phyloP scores from a whole-genome alignment of 805 yeast species.

The Myxozyma neotropica region DNA sequence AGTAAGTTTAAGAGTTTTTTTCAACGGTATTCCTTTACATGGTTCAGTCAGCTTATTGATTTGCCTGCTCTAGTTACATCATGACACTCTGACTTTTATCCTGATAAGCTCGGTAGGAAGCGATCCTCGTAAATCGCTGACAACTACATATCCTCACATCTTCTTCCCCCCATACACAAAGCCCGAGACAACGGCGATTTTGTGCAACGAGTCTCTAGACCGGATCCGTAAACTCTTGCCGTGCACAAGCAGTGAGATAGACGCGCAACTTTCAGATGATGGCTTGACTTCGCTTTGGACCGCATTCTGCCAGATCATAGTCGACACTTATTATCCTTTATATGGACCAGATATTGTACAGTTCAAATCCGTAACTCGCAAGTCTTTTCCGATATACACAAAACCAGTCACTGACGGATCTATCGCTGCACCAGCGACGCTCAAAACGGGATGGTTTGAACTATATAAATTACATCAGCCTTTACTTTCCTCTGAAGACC shows the following conservation, averaged over 20 bases:
- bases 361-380: slow-evolving; percentile 7
- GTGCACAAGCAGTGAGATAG: not conserved
- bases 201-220: slow-evolving; percentile 1
- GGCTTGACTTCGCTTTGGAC: slow-evolving; percentile 20
- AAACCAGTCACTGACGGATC: slow-evolving; percentile 14
- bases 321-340: slow-evolving; percentile 25
- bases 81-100: slow-evolving; percentile 17
- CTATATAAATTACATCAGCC: slow-evolving; percentile 23
- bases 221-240: not conserved
- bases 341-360: slow-evolving; percentile 23
- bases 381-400: slow-evolving; percentile 15
- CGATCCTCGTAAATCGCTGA: slow-evolving; percentile 13
- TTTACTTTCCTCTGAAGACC: slow-evolving; percentile 19
- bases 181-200: slow-evolving; percentile 15
- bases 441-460: slow-evolving; percentile 8
- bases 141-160: slow-evolving; percentile 23
- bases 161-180: slow-evolving; percentile 26
- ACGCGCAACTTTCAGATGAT: slow-evolving; percentile 9
- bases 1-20: no score
- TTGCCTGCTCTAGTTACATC: slow-evolving; percentile 1
- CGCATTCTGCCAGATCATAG: slow-evolving; percentile 15
- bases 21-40: no score
- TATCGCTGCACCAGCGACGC: not conserved
- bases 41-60: no score
- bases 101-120: slow-evolving; percentile 10